Percentiles rank a stretch among this genome's conserved stretches.
Conservation (phyloP, 345 rosid genomes). For the Linum lewisii region DNA sequence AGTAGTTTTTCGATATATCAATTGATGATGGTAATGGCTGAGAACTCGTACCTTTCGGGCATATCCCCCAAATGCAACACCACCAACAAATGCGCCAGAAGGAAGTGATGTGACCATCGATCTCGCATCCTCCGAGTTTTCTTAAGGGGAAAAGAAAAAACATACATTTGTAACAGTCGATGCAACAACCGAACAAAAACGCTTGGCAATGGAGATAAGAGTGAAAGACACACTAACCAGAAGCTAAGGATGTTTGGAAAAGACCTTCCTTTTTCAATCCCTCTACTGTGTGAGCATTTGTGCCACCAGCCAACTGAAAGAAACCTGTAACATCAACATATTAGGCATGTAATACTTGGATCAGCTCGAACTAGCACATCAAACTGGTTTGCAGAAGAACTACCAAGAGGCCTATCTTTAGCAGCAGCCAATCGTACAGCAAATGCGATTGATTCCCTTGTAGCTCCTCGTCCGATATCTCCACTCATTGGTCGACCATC, state of each 20-base stretch:
- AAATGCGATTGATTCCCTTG: slow-evolving; percentile 40
- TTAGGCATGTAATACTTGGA: background rate
- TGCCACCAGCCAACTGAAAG: slow-evolving; percentile 56
- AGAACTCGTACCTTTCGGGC: slow-evolving; percentile 48
- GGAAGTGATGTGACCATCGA: slow-evolving; percentile 1
- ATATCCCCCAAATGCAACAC: slow-evolving; percentile 53
- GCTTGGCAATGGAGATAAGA: background rate
- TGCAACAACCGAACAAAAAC: background rate
- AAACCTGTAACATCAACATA: slow-evolving; percentile 26
- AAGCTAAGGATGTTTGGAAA: slow-evolving; percentile 22
- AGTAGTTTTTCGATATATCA: background rate
- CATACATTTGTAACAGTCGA: background rate
- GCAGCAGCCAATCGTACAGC: slow-evolving; percentile 38
- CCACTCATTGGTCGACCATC: slow-evolving; percentile 71
- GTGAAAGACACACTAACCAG: slow-evolving; percentile 12
- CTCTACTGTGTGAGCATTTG: slow-evolving; percentile 41
- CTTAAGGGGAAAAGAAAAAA: slow-evolving; percentile 5
- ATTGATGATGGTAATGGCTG: background rate
- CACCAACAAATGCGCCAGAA: slow-evolving; percentile 29
- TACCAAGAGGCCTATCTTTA: slow-evolving; percentile 39
- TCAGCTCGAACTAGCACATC: background rate
- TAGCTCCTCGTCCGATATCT: slow-evolving; percentile 56
- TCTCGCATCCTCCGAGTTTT: slow-evolving; percentile 8
- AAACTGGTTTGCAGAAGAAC: background rate
- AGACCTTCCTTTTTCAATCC: slow-evolving; percentile 39